These are phyloP conservation scores for Moesziomyces globuligerus DNA, from an alignment of 1,284 basidiomycete species.

Conservation along the genomic window DNA sequence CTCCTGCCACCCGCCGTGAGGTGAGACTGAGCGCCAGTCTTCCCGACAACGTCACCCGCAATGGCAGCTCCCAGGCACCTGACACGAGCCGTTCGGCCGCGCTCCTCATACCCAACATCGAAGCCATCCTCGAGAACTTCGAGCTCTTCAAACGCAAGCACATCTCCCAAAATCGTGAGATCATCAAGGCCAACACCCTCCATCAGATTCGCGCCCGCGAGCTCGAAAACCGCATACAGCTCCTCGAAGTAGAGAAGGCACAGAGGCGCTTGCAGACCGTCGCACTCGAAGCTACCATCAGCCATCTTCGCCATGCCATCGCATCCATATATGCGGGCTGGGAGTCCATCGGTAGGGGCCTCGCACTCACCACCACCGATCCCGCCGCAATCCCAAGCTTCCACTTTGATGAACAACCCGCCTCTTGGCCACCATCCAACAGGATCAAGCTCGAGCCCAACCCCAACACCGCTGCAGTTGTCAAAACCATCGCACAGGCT, in stretches of 20 bases:
- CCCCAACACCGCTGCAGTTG: conserved; percentile 34
- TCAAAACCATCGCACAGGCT: conserved; percentile 31
- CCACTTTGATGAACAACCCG: not conserved
- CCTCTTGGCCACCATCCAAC: conserved; percentile 9
- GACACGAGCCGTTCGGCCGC: conserved; percentile 34
- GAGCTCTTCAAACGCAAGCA: conserved; percentile 65
- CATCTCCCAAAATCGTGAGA: conserved; percentile 64
- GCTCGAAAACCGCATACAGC: conserved; percentile 56
- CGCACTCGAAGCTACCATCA: conserved; percentile 40
- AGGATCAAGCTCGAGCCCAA: conserved; percentile 27
- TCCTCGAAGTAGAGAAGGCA: conserved; percentile 54
- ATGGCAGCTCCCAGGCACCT: conserved; percentile 12
- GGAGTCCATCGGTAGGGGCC: conserved; percentile 53
- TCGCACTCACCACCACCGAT: conserved; percentile 20
- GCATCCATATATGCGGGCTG: conserved; percentile 51
- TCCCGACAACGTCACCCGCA: conserved; percentile 12
- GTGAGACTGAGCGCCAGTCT: conserved; percentile 46
- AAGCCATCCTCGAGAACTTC: conserved; percentile 62
- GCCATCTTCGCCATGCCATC: conserved; percentile 52
- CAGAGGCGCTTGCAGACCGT: conserved; percentile 32
- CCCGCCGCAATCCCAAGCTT: not conserved
- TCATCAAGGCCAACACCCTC: conserved; percentile 62
- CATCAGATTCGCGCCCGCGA: conserved; percentile 60
- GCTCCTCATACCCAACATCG: conserved; percentile 49
- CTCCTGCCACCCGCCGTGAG: conserved; percentile 45